Conservation (phyloP, 2,329 filamentous ascomycete species). For the Penicillium expansum region DNA sequence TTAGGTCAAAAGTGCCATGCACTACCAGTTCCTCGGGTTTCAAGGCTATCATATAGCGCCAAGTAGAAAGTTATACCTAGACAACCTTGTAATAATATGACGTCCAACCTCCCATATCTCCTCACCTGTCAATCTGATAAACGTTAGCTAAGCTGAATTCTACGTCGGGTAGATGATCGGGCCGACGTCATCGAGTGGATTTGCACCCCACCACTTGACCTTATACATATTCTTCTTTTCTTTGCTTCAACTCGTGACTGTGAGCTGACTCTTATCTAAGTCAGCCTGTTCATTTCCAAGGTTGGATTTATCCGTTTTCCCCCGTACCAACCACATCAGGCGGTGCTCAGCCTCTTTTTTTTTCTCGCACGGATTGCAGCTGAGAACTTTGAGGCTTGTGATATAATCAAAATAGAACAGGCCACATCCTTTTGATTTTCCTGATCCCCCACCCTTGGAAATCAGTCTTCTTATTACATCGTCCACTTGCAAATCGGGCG, state of each 20-base stretch:
- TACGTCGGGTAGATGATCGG: constrained; percentile 11
- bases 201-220: constrained; percentile 17
- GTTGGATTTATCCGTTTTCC: not conserved
- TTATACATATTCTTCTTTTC: not conserved
- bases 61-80: not conserved
- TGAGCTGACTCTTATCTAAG: constrained; percentile 13
- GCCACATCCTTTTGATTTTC: constrained; percentile 6
- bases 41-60: not conserved
- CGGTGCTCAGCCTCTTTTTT: constrained; percentile 8
- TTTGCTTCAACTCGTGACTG: constrained; percentile 11
- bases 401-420: constrained; percentile 5
- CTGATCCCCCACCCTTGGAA: constrained; percentile 1
- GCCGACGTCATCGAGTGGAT: constrained; percentile 28
- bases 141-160: not conserved
- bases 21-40: not conserved
- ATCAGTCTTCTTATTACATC: constrained; percentile 13
- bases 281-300: constrained; percentile 5
- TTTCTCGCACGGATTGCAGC: constrained; percentile 1
- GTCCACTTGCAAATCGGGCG: constrained; percentile 22
- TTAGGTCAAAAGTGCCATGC: too few species aligned
- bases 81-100: not conserved
- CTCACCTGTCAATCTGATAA: not conserved
- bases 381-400: constrained; percentile 5
- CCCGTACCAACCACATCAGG: not conserved
- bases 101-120: not conserved